A percentile compares a stretch with the other conserved stretches of the same genome.
phyloP scores from a whole-genome alignment of 352 stramenopile genomes.

The Phytophthora kernoviae region DNA sequence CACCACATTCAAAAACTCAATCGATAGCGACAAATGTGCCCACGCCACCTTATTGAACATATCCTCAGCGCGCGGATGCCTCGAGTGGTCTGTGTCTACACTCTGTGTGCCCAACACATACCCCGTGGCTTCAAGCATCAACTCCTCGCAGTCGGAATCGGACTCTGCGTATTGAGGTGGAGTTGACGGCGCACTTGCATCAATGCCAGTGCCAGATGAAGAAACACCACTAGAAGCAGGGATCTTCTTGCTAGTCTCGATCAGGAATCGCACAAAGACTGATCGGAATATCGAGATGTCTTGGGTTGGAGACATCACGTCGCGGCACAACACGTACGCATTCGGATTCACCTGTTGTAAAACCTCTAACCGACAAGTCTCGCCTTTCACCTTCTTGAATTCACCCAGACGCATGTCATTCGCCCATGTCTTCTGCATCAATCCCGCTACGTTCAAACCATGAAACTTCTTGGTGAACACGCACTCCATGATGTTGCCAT shows the following conservation, averaged over 20 bases:
- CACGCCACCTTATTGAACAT: slow-evolving; percentile 15
- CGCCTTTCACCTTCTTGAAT: slow-evolving; percentile 46
- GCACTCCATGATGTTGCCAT: slow-evolving; percentile 40
- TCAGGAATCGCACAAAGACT: slow-evolving; percentile 46
- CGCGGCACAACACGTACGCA: slow-evolving; percentile 36
- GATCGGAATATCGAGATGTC: slow-evolving; percentile 43
- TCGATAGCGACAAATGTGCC: slow-evolving; percentile 33
- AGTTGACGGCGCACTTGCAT: neutral
- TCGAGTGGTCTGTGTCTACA: slow-evolving; percentile 21
- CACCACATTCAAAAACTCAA: slow-evolving; percentile 29
- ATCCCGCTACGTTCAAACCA: slow-evolving; percentile 25
- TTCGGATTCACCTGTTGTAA: slow-evolving; percentile 42
- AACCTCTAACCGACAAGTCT: slow-evolving; percentile 42
- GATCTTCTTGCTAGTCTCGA: slow-evolving; percentile 31
- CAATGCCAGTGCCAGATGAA: neutral
- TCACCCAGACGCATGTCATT: slow-evolving; percentile 44
- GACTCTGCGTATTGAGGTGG: neutral
- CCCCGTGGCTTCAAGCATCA: slow-evolving; percentile 16
- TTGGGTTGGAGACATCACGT: slow-evolving; percentile 36
- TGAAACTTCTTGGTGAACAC: slow-evolving; percentile 44
- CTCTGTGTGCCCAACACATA: slow-evolving; percentile 40
- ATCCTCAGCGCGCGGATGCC: neutral
- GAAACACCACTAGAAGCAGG: slow-evolving; percentile 3
- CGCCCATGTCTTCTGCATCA: slow-evolving; percentile 49
- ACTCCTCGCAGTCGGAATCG: neutral